Percentiles rank a stretch among this genome's conserved stretches.
These are phyloP conservation scores for Dryadomyces sulphureus DNA, from an alignment of 2,329 filamentous ascomycete species.

Conservation along the genomic window DNA sequence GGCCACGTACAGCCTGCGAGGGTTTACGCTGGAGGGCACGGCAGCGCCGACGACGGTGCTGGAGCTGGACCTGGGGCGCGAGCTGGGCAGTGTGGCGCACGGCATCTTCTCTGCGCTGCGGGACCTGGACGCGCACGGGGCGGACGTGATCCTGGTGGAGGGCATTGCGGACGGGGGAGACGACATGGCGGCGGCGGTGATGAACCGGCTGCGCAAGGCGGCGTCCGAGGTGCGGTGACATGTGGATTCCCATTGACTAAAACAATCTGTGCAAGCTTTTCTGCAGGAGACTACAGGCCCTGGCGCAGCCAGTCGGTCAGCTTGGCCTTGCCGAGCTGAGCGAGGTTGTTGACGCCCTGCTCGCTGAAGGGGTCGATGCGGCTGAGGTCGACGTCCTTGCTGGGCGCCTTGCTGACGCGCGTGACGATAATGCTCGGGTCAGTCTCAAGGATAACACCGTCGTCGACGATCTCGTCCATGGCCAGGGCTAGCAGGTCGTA, in stretches of 20 bases:
- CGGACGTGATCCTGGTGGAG: slow-evolving; percentile 80
- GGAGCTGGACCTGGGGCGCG: slow-evolving; percentile 59
- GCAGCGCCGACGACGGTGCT: slow-evolving; percentile 28
- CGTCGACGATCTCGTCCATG: slow-evolving; percentile 89
- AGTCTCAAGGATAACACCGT: slow-evolving; percentile 93
- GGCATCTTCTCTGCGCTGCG: slow-evolving; percentile 78
- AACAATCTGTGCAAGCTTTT: not conserved
- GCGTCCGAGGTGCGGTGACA: slow-evolving; percentile 40
- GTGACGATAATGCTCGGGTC: slow-evolving; percentile 90
- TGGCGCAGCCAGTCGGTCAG: slow-evolving; percentile 82
- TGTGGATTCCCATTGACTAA: not conserved
- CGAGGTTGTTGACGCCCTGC: slow-evolving; percentile 85
- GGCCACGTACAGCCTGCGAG: slow-evolving; percentile 18
- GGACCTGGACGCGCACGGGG: slow-evolving; percentile 65
- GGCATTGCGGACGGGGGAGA: slow-evolving; percentile 69
- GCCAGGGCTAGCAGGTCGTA: slow-evolving; percentile 91
- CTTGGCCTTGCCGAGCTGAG: slow-evolving; percentile 86
- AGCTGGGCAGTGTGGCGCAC: slow-evolving; percentile 63
- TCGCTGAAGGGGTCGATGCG: slow-evolving; percentile 82
- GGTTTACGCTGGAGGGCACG: slow-evolving; percentile 23
- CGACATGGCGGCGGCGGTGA: slow-evolving; percentile 74
- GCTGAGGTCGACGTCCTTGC: slow-evolving; percentile 82
- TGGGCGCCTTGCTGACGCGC: slow-evolving; percentile 80
- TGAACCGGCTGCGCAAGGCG: slow-evolving; percentile 71
- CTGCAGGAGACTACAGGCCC: slow-evolving; percentile 39